Evolutionary conservation across 73 alveolate genomes (phyloP).

Genomic region (Stentor roeselii): DNA sequence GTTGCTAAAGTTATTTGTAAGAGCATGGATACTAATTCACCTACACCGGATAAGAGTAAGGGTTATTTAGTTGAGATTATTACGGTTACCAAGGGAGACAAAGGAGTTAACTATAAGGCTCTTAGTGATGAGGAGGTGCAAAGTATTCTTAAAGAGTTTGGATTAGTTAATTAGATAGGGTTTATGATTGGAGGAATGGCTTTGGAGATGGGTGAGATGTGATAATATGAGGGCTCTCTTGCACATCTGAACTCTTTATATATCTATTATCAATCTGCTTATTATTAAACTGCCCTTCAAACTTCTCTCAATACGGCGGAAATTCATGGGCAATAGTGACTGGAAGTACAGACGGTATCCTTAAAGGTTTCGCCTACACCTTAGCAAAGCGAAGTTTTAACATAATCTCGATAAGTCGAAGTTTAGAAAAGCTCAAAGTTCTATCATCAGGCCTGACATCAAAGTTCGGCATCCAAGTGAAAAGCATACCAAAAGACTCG

Average conservation of each 20-base stretch:
- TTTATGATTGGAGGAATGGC: no score
- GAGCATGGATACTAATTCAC: constrained; percentile 53
- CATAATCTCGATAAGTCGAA: constrained; percentile 54
- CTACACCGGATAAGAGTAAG: constrained; percentile 42
- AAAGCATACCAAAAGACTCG: constrained; percentile 4
- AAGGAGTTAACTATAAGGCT: neutral
- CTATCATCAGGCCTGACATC: constrained; percentile 4
- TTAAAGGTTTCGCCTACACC: constrained; percentile 44
- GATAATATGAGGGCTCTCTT: no score
- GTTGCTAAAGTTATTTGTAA: constrained; percentile 53
- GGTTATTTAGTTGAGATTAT: no score
- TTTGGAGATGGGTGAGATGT: no score
- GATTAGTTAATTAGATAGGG: no score
- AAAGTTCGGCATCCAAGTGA: neutral
- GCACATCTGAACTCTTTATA: no score
- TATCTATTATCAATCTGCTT: no score
- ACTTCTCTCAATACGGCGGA: constrained; percentile 19
- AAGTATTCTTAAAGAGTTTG: neutral
- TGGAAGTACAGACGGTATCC: constrained; percentile 75
- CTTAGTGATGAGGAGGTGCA: neutral
- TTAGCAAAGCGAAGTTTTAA: constrained; percentile 62
- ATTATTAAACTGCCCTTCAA: no score
- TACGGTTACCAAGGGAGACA: neutral
- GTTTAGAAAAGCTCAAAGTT: constrained; percentile 35
- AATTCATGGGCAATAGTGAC: constrained; percentile 72